A percentile compares a stretch with the other conserved stretches of the same genome.
Conservation (phyloP, 176 grass and related monocot genomes). For the Puya raimondii region DNA sequence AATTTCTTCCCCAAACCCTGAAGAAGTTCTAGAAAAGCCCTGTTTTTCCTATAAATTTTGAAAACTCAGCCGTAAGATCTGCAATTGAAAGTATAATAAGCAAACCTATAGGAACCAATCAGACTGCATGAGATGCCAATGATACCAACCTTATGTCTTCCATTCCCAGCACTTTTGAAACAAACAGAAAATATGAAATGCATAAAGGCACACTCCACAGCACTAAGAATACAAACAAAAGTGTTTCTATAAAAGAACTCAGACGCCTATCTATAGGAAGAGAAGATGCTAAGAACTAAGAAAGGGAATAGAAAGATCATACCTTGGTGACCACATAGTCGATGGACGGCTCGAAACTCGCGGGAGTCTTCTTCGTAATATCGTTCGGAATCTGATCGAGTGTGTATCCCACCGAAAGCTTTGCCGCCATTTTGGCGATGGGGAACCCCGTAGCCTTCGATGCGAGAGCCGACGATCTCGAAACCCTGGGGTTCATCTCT, state of each 20-base stretch:
- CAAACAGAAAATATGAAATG: too few species aligned
- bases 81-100: too few species aligned
- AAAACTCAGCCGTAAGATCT: too few species aligned
- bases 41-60: too few species aligned
- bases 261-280: neutral
- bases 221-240: conserved; percentile 14
- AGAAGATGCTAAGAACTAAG: neutral
- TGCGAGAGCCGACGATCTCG: conserved; percentile 80
- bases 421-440: conserved; percentile 96
- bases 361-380: conserved; percentile 98
- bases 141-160: too few species aligned
- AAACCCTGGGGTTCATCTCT: conserved; percentile 98
- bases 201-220: neutral
- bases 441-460: conserved; percentile 91
- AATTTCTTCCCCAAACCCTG: too few species aligned
- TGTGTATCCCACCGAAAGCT: conserved; percentile 88
- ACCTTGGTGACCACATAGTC: conserved; percentile 99
- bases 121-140: too few species aligned
- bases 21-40: too few species aligned
- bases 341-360: conserved; percentile 96
- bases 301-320: conserved; percentile 1
- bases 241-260: neutral
- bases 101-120: too few species aligned
- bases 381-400: conserved; percentile 96
- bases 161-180: neutral